Base-by-base conservation (phyloP, 306 rosid species). In the Datisca glomerata region DNA sequence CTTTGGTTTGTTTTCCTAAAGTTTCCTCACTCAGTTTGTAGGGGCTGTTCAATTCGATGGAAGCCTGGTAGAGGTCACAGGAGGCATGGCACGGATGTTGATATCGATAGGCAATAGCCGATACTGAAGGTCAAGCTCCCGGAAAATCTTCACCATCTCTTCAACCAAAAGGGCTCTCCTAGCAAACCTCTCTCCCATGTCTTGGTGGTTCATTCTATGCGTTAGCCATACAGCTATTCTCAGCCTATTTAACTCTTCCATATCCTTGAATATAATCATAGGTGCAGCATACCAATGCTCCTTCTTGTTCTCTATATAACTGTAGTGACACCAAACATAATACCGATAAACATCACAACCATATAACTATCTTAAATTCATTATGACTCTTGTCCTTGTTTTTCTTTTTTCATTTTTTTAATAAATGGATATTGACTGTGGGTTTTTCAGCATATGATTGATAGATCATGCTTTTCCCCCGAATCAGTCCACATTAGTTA, bases 251-350 rank as follows among this genome's bases (percentile, higher is more conserved):
- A 84, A 37, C 3, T 64, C 59, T 4, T 72, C 97, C 2, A 65
- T 31, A 2, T 89, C 93, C 72, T 64, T 84, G 35, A 70, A 36
- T 46, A 89, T 56, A 36, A 84, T 21, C 62, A 68, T 53, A 8
- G 95, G 83, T 7, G 67, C 51, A 18, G 98, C 67, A 57, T 57
- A 71, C 95, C 98, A 89, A 22, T 84, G 93, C 55, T 89, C 98
- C 59, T 77, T 78, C 75, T 80, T 89, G 72, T 32, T 63, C 24
- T 89, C 95, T n/a, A 84, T 25, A 51, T 43, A 89, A 68, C 98
- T 89, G 84, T 58, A 71, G 43, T 18, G 8, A 24, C 16, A 21
- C 17, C 4, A 1, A 13, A 14, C 14, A 20, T 6, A 48, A 8
- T 1, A 13, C 5, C 12, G 17, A 4, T 10, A 12, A 9, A 49